These are phyloP conservation scores for Evernia prunastri DNA, from an alignment of 495 filamentous ascomycete species.

Conservation along the genomic window DNA sequence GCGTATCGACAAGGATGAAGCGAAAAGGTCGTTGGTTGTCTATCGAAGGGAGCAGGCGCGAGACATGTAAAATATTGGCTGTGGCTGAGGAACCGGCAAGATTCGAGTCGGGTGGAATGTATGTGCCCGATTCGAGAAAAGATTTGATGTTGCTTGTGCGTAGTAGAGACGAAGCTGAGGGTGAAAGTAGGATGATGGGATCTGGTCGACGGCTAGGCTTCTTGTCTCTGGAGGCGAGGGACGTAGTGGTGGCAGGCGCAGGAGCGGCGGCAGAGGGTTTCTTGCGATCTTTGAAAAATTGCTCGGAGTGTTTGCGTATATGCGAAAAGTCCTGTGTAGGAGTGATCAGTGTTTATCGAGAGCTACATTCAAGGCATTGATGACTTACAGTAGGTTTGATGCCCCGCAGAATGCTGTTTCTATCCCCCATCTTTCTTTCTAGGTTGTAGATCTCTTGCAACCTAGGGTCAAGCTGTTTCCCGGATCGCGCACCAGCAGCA, in stretches of 20 bases:
- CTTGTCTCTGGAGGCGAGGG: conserved; percentile 40
- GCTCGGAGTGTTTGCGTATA: conserved; percentile 76
- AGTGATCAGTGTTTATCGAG: conserved; percentile 21
- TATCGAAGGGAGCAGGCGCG: conserved; percentile 69
- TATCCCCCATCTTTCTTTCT: conserved; percentile 85
- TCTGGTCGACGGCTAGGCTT: conserved; percentile 61
- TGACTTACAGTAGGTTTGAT: conserved; percentile 78
- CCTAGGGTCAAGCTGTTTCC: conserved; percentile 67
- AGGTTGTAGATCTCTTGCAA: conserved; percentile 82
- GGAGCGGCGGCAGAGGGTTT: conserved; percentile 36
- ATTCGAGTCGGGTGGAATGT: conserved; percentile 67
- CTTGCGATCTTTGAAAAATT: conserved; percentile 56
- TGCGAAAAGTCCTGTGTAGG: conserved; percentile 79
- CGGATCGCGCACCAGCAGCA: conserved; percentile 47
- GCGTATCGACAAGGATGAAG: conserved; percentile 89
- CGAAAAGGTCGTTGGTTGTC: conserved; percentile 66
- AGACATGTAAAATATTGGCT: conserved; percentile 75
- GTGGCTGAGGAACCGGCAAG: conserved; percentile 49
- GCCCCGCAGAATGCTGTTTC: conserved; percentile 79
- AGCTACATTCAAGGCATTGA: background rate
- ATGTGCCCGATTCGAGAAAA: conserved; percentile 83
- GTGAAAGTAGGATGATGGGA: conserved; percentile 96
- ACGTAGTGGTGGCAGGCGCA: conserved; percentile 35
- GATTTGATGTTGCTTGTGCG: conserved; percentile 94
- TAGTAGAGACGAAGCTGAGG: conserved; percentile 95